Evolutionary conservation across 768 basidiomycete genomes (phyloP).

Genomic region (Leccinum longicurvipes): DNA sequence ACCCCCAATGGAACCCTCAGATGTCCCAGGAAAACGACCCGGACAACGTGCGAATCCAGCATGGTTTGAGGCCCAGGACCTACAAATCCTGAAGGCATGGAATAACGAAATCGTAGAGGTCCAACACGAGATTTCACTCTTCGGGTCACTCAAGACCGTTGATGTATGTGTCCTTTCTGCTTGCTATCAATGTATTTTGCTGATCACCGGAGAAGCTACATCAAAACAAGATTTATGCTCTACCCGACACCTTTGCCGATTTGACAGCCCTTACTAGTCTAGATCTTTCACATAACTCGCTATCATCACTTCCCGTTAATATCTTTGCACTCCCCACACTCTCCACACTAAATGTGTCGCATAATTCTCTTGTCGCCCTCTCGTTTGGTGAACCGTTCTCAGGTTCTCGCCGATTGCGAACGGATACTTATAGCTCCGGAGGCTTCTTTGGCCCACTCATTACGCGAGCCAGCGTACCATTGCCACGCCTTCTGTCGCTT

Average conservation of each 20-base stretch:
- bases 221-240: constrained; percentile 59
- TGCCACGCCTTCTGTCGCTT: constrained; percentile 63
- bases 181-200: not conserved
- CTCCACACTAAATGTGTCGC: constrained; percentile 63
- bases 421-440: constrained; percentile 36
- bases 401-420: constrained; percentile 16
- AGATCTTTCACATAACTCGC: constrained; percentile 71
- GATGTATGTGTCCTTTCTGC: constrained; percentile 52
- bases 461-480: constrained; percentile 56
- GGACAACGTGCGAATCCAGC: constrained; percentile 47
- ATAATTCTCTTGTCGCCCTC: constrained; percentile 60
- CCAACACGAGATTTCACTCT: constrained; percentile 79
- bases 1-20: constrained; percentile 43
- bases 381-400: constrained; percentile 63
- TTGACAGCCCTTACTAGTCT: constrained; percentile 61
- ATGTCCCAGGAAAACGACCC: constrained; percentile 36
- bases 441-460: constrained; percentile 66
- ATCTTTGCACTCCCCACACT: constrained; percentile 69
- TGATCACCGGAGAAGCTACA: constrained; percentile 50
- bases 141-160: constrained; percentile 75
- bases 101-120: constrained; percentile 78
- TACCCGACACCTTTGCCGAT: constrained; percentile 69
- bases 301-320: constrained; percentile 59
- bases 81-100: constrained; percentile 72
- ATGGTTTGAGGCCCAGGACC: constrained; percentile 82